Base-by-base conservation (phyloP, 2,329 filamentous ascomycete species). In the Sphaerulina musiva region DNA sequence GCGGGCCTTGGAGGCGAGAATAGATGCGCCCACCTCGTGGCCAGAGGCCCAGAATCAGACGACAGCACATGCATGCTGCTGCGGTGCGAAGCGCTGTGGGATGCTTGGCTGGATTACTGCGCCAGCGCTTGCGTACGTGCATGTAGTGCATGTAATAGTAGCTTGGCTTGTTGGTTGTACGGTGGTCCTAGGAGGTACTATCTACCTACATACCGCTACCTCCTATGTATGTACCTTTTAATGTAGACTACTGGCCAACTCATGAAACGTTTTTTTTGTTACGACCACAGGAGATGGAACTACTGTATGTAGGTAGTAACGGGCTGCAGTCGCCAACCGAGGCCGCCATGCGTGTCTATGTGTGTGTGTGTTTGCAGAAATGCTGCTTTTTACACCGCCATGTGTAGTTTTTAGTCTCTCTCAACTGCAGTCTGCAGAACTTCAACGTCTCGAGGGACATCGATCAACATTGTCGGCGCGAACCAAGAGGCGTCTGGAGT, bases 351-450 rank as follows among this genome's bases (percentile, higher is more conserved):
- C 5, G 4, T 29, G 26, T 26, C 20, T 1, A 6, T 29, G 1
- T 29, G 26, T 29, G 26, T 44, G 17, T 20, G 42, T 44, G 42
- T 44, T 44, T 44, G 42, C 42, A 44, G 17, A 44, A 8, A 29
- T 23, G 11, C 42, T 31, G 42, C 3, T 9, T 8, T 44, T 23
- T 53, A 48, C 45, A 53, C 45, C 51, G 51, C 45, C 34, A 48
- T 54, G 41, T 45, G 52, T 49, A 50, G 42, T 51, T 51, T 38
- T 20, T 20, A 20, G 20, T 20, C 20, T 20, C 20, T 20, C 54
- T 59, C 61, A 60, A 55, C 56, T 29, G 56, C 58, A 60, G 56
- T 53, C 56, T 29, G 56, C 58, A 60, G 56, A 7, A 7, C 31
- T 51, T 41, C 26, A 44, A 39, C 45, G 11, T 26, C 17, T 29